Evolutionary conservation across 2,329 filamentous ascomycete species (phyloP).

Genomic region (Purpureocillium lavendulum): DNA sequence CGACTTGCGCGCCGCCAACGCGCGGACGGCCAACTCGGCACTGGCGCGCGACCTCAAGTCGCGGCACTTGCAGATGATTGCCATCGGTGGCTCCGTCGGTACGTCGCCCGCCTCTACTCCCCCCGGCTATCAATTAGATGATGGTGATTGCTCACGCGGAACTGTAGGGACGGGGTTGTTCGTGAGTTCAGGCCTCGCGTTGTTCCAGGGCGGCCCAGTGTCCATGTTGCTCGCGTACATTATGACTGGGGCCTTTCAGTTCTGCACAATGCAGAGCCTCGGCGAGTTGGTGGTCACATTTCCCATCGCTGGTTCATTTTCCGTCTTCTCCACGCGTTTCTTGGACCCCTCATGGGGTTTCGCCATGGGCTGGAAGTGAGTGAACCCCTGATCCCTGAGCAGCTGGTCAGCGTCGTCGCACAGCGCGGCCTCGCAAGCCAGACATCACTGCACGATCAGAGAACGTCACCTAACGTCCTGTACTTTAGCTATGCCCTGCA

Average conservation of each 20-base stretch:
- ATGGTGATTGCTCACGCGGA: background rate
- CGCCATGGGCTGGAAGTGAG: constrained; percentile 87
- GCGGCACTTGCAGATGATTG: constrained; percentile 93
- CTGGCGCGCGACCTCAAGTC: constrained; percentile 70
- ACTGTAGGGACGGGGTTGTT: constrained; percentile 69
- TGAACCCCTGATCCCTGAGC: constrained; percentile 8
- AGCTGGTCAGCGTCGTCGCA: too few relatives aligned
- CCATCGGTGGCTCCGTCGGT: constrained; percentile 78
- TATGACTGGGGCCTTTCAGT: constrained; percentile 79
- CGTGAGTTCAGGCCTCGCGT: constrained; percentile 67
- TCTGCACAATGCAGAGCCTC: constrained; percentile 82
- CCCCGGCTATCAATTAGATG: too few relatives aligned
- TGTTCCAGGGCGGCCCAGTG: constrained; percentile 68
- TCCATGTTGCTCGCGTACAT: constrained; percentile 67
- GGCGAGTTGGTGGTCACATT: constrained; percentile 87
- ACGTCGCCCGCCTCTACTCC: constrained; percentile 60
- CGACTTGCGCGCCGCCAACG: constrained; percentile 46
- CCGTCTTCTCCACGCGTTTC: constrained; percentile 87
- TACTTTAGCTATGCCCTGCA: constrained; percentile 65
- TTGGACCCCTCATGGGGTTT: constrained; percentile 91
- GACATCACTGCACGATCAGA: background rate
- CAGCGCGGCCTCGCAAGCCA: background rate
- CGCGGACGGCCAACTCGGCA: constrained; percentile 67
- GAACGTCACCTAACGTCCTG: too few relatives aligned
- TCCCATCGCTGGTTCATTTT: constrained; percentile 85